Percentiles rank a stretch among this genome's conserved stretches.
Evolutionary conservation across 805 yeast species (phyloP).

Genomic region (Myxozyma sirexii): DNA sequence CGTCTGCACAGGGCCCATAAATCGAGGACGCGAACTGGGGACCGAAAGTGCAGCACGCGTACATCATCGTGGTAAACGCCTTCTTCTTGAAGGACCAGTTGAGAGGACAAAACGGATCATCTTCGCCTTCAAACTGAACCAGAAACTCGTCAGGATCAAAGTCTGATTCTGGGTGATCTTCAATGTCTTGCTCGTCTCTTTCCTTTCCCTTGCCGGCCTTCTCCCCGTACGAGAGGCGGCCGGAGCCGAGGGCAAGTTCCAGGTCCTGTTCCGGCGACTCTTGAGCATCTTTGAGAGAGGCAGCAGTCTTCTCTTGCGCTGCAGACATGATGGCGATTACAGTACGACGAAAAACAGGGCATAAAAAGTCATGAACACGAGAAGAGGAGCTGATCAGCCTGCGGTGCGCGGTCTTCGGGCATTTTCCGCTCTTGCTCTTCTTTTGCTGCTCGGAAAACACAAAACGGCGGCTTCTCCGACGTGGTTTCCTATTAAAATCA

Average conservation of each 20-base stretch:
- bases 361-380: not conserved
- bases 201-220: not conserved
- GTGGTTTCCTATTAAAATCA: not conserved
- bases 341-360: no score
- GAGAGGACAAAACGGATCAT: slow-evolving; percentile 31
- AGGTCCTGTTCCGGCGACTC: not conserved
- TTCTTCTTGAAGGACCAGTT: slow-evolving; percentile 29
- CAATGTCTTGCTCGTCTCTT: not conserved
- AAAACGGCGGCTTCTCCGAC: not conserved
- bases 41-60: slow-evolving; percentile 31
- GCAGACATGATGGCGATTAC: not conserved
- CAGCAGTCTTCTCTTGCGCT: not conserved
- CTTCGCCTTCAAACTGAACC: slow-evolving; percentile 38
- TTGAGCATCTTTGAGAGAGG: not conserved
- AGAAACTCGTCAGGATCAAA: slow-evolving; percentile 21
- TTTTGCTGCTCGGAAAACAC: not conserved
- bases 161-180: not conserved
- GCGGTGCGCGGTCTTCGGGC: no score
- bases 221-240: not conserved
- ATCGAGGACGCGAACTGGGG: slow-evolving; percentile 32
- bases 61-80: slow-evolving; percentile 28
- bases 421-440: not conserved
- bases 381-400: no score
- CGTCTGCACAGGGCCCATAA: slow-evolving; percentile 21
- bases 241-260: not conserved